These are phyloP conservation scores for Cladosporium velox DNA, from an alignment of 2,329 filamentous ascomycete species.

Conservation along the genomic window DNA sequence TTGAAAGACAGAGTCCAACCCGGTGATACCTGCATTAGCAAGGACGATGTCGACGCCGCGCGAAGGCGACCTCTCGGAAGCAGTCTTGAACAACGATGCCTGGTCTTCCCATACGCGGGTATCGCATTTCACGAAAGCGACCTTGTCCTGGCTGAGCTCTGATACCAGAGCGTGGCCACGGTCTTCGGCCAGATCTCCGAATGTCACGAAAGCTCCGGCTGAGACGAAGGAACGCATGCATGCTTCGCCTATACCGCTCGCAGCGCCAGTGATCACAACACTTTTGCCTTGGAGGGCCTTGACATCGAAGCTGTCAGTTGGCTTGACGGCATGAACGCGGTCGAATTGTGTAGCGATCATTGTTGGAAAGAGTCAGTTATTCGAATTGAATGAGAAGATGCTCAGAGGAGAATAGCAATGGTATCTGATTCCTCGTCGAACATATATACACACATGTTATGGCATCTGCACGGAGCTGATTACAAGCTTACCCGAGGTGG, in stretches of 20 bases:
- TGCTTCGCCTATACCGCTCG: conserved; percentile 41
- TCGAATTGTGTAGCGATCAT: conserved; percentile 6
- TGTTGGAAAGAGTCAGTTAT: neutral
- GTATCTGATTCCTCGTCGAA: neutral
- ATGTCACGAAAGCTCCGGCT: conserved; percentile 39
- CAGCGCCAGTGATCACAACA: conserved; percentile 53
- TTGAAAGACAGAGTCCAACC: conserved; percentile 28
- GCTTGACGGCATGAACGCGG: conserved; percentile 33
- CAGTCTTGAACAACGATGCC: conserved; percentile 34
- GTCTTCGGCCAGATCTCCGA: conserved; percentile 37
- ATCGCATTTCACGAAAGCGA: conserved; percentile 36
- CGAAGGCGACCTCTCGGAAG: conserved; percentile 26
- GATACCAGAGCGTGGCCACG: conserved; percentile 33
- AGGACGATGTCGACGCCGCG: conserved; percentile 33
- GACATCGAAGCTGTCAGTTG: conserved; percentile 40
- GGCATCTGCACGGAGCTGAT: neutral
- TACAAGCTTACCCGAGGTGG: conserved; percentile 20
- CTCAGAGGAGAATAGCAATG: neutral
- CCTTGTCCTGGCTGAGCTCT: conserved; percentile 36
- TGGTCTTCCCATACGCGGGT: conserved; percentile 37
- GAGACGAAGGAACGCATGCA: conserved; percentile 37
- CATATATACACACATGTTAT: neutral
- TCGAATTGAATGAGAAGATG: neutral
- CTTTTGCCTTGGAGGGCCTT: conserved; percentile 46
- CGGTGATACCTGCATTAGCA: conserved; percentile 35